phyloP scores from a whole-genome alignment of 768 basidiomycete genomes.

The Saitozyma sp. region DNA sequence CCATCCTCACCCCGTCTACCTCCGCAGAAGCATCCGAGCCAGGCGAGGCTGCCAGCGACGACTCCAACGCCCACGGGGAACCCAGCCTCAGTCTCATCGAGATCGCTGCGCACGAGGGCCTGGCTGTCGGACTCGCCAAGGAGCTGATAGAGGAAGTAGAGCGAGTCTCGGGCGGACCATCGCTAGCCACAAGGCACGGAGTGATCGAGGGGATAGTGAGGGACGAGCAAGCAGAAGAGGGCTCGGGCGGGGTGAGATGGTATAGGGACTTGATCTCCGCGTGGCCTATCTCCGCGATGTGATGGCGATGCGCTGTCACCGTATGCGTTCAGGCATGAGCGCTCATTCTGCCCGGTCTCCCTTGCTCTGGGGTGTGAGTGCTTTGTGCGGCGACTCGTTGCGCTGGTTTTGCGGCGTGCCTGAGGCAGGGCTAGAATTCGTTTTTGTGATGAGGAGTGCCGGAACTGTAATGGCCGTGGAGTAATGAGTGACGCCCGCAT shows the following conservation, averaged over 20 bases:
- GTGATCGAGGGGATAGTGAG: slow-evolving; percentile 60
- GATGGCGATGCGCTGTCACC: too few relatives aligned
- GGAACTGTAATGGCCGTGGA: too few relatives aligned
- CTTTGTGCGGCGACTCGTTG: too few relatives aligned
- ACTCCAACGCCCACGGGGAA: slow-evolving; percentile 33
- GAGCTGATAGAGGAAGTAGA: slow-evolving; percentile 81
- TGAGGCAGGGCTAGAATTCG: too few relatives aligned
- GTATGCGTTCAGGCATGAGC: too few relatives aligned
- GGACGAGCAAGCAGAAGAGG: slow-evolving; percentile 63
- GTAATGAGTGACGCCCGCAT: too few relatives aligned
- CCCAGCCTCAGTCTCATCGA: slow-evolving; percentile 60
- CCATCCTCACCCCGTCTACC: slow-evolving; percentile 52
- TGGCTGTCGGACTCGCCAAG: slow-evolving; percentile 70
- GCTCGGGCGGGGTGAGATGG: slow-evolving; percentile 59
- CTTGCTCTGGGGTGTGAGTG: too few relatives aligned
- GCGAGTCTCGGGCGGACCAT: slow-evolving; percentile 54
- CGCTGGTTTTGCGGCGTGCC: too few relatives aligned
- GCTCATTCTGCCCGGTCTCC: too few relatives aligned
- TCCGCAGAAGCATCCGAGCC: slow-evolving; percentile 19
- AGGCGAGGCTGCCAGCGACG: not conserved
- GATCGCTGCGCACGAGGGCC: slow-evolving; percentile 68
- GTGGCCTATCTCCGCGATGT: slow-evolving; percentile 3
- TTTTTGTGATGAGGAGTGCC: too few relatives aligned
- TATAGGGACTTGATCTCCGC: slow-evolving; percentile 54
- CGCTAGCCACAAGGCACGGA: not conserved